phyloP scores from a whole-genome alignment of 1,139 yeast species.

The Pichia sp. region DNA sequence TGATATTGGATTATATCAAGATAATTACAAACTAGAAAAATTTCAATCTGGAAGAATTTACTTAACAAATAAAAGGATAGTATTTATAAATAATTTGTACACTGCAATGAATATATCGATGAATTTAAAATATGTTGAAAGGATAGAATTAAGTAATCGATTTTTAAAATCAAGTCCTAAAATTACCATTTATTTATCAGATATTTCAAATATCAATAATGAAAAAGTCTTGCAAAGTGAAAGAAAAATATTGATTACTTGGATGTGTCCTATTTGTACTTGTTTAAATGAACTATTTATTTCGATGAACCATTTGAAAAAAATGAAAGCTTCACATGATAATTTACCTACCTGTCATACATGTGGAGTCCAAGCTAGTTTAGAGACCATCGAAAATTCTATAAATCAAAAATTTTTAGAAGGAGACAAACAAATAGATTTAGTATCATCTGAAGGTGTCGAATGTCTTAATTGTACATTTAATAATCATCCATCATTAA shows the following conservation, averaged over 20 bases:
- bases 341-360: constrained; percentile 55
- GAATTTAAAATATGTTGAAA: constrained; percentile 40
- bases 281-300: constrained; percentile 45
- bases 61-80: constrained; percentile 64
- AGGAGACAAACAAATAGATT: constrained; percentile 10
- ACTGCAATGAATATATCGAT: constrained; percentile 40
- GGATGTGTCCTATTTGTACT: constrained; percentile 86
- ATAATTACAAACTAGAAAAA: constrained; percentile 53
- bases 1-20: constrained; percentile 64
- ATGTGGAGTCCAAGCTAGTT: constrained; percentile 63
- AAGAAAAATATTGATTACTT: constrained; percentile 24
- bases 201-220: neutral
- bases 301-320: constrained; percentile 14
- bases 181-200: constrained; percentile 33
- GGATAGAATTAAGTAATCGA: constrained; percentile 47
- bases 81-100: constrained; percentile 56
- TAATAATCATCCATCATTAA: constrained; percentile 72
- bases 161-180: constrained; percentile 80
- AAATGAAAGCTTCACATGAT: constrained; percentile 6
- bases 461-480: constrained; percentile 82
- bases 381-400: constrained; percentile 30
- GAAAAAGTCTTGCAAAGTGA: neutral
- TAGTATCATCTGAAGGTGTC: constrained; percentile 32
- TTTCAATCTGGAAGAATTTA: constrained; percentile 76
- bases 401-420: constrained; percentile 6